Evolutionary conservation across 495 filamentous ascomycete genomes (phyloP), one percentile per base, ranked within the genome.

Genomic region (Tuber umbilicatum): DNA sequence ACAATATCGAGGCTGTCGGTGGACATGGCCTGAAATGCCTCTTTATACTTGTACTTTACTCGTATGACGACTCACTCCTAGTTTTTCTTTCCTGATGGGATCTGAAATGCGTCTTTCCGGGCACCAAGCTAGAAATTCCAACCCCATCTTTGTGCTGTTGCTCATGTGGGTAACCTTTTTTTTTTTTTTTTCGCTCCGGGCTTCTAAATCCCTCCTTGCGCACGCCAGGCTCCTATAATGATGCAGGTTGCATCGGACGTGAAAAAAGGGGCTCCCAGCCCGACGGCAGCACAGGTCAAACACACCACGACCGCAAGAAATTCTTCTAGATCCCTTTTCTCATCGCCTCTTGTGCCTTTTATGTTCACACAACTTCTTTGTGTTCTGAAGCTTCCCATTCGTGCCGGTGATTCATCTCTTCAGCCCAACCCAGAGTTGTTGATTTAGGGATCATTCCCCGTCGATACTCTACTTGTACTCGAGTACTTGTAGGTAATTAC

Each of bases 231-330:
- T 64, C 27, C 55, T 16, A 17, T 31, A 31, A 12, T 16, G 55
- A 35, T 64, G 55, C 55, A 35, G 31, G 55, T 27, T 64, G 55
- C 31, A 27, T 14, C 17, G 55, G 55, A 64, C 35, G 55, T 4
- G 55, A 64, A 35, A 64, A 64, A 64, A 64, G 55, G 55, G 55
- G 55, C 5, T 64, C 55, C n/a, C 55, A 64, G 55, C 55, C 55
- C 55, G 55, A 50, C 6, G 27, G 55, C 27, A 64, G 31, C 27
- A 35, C 55, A 35, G 16, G 55, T 16, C 55, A 64, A 64, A 31
- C 55, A 64, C 55, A 64, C 27, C 55, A 17, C 14, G 7, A 17
- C 55, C 5, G 27, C 55, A 27, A 5, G 27, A 9, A 64, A 64
- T 64, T 27, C 5, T 14, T 14, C 14, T 27, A 31, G 5, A 64